Evolutionary conservation across 1,284 basidiomycete genomes (phyloP).

Genomic region (Exsudoporus floridanus): DNA sequence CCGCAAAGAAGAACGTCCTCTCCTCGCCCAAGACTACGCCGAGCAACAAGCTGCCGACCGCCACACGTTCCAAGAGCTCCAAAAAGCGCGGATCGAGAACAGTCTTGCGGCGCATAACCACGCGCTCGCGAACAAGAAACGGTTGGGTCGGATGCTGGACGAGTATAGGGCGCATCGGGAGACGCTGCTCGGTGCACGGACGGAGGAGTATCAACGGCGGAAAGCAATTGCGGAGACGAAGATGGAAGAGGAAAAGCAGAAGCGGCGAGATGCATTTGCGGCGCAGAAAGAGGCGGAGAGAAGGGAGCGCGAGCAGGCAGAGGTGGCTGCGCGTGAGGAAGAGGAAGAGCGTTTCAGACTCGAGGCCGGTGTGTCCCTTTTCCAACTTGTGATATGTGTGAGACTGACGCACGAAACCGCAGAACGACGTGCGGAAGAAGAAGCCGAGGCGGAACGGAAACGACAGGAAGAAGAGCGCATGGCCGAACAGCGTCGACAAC

Average conservation of each 20-base stretch:
- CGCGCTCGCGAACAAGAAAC: constrained; percentile 76
- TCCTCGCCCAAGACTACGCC: constrained; percentile 87
- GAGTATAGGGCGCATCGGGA: constrained; percentile 72
- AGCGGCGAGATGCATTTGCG: constrained; percentile 57
- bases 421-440: constrained; percentile 59
- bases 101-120: constrained; percentile 66
- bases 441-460: constrained; percentile 56
- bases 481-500: constrained; percentile 53
- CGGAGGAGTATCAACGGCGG: constrained; percentile 71
- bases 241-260: constrained; percentile 86
- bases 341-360: constrained; percentile 52
- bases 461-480: constrained; percentile 60
- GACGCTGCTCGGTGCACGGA: constrained; percentile 61
- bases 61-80: constrained; percentile 65
- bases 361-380: constrained; percentile 38
- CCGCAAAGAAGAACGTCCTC: constrained; percentile 89
- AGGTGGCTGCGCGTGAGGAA: constrained; percentile 40
- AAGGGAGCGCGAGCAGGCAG: constrained; percentile 50
- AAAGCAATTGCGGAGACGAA: constrained; percentile 63
- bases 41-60: constrained; percentile 79
- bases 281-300: constrained; percentile 60
- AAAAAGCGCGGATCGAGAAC: constrained; percentile 61
- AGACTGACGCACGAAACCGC: constrained; percentile 20
- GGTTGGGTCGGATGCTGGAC: constrained; percentile 71
- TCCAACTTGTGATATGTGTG: too few relatives aligned